Conservation (phyloP, 345 rosid species). For the Sisymbrium irio region DNA sequence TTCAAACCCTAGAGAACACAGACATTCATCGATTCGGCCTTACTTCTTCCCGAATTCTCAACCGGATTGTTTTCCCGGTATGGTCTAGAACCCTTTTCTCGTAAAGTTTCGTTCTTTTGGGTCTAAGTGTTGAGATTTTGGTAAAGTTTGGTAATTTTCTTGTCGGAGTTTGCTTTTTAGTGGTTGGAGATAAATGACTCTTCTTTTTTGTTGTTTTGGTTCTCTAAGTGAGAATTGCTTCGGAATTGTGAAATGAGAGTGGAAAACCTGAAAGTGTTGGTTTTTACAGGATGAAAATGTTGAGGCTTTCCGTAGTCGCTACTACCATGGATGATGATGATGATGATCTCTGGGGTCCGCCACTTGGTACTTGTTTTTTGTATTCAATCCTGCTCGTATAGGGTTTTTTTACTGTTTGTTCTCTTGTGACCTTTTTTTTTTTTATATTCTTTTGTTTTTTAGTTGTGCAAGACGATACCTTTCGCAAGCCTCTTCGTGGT, state of each 20-base stretch:
- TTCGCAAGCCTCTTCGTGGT: constrained; percentile 34
- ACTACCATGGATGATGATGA: constrained; percentile 40
- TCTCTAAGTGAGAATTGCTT: not conserved
- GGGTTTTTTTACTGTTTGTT: not conserved
- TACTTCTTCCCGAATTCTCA: not conserved
- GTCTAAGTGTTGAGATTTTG: no score
- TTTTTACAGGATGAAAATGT: constrained; percentile 30
- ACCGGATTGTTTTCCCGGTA: constrained; percentile 27
- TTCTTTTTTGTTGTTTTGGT: not conserved
- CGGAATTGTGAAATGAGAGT: not conserved
- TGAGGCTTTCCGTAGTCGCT: constrained; percentile 9
- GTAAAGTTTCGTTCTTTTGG: no score
- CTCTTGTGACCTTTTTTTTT: not conserved
- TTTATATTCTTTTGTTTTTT: not conserved
- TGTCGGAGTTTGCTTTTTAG: not conserved
- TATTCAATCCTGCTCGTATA: not conserved
- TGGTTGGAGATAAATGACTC: not conserved
- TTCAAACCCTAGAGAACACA: constrained; percentile 28
- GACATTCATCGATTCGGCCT: not conserved
- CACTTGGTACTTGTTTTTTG: constrained; percentile 33
- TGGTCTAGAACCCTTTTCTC: not conserved
- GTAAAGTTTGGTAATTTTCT: not conserved
- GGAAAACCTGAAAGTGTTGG: not conserved
- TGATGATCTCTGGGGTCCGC: constrained; percentile 63
- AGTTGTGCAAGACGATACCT: constrained; percentile 40